These are phyloP conservation scores for Berkeleyomyces rouxiae DNA, from an alignment of 2,329 filamentous ascomycete genomes.

Conservation along the genomic window DNA sequence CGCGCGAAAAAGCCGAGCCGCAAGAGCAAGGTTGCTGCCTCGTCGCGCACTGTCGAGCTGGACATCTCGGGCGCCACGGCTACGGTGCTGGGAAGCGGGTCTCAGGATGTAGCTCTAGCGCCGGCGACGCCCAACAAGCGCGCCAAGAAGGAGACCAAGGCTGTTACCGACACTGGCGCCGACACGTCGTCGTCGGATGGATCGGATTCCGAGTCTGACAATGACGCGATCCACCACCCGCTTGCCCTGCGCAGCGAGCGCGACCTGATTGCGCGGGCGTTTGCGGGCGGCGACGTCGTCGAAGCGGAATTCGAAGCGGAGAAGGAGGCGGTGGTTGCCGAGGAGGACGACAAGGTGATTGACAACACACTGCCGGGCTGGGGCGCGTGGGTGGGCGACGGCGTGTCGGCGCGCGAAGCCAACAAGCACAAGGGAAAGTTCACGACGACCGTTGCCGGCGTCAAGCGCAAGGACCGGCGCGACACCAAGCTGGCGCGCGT, in stretches of 20 bases:
- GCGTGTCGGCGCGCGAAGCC: slow-evolving; percentile 54
- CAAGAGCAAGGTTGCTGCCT: slow-evolving; percentile 16
- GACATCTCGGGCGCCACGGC: slow-evolving; percentile 10
- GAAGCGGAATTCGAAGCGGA: slow-evolving; percentile 65
- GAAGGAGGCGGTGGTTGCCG: slow-evolving; percentile 52
- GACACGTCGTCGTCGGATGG: slow-evolving; percentile 10
- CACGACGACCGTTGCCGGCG: slow-evolving; percentile 50
- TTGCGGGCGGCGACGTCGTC: slow-evolving; percentile 78
- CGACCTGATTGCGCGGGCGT: slow-evolving; percentile 63
- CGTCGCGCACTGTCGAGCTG: slow-evolving; percentile 6
- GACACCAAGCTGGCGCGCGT: slow-evolving; percentile 71
- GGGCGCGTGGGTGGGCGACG: slow-evolving; percentile 81
- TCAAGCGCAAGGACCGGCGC: slow-evolving; percentile 60
- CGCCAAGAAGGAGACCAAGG: not conserved
- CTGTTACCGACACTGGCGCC: not conserved
- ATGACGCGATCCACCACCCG: slow-evolving; percentile 25
- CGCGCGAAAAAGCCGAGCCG: slow-evolving; percentile 19
- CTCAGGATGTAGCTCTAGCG: not conserved
- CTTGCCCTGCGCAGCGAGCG: slow-evolving; percentile 39
- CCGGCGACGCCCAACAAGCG: not conserved
- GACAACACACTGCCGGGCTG: slow-evolving; percentile 84
- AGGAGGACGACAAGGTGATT: slow-evolving; percentile 68
- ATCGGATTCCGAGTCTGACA: slow-evolving; percentile 14
- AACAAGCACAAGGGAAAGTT: slow-evolving; percentile 46
- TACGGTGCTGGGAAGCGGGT: slow-evolving; percentile 3